Base-by-base conservation (phyloP, 257 asterid genomes). In the Cruciata laevipes region DNA sequence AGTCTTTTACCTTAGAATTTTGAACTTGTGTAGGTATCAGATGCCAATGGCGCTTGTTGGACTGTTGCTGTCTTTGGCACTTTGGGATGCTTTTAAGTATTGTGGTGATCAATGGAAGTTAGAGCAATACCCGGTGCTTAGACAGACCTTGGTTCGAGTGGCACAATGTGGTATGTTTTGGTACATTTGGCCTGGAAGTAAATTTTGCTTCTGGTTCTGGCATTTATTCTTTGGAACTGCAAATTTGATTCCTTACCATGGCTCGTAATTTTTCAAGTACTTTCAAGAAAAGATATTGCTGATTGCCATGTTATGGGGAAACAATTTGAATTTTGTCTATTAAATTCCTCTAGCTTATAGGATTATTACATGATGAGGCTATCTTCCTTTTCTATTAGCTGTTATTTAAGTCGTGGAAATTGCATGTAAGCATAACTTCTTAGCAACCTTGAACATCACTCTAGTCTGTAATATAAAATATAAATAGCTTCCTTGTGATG, bases 41-140 rank as follows among this genome's bases (percentile, higher is more conserved):
- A 76, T 87, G 82, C 99, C 96, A 7, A 1, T 85, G 42, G 94
- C 97, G 18, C 94, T 93, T 62, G 71, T 82, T 57, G 99, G 99
- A 60, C 74, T 90, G 73, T 49, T 93, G 31, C 77, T 82, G 59
- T 81, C 95, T 74, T 79, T 93, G 77, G 96, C 87, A 4, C 81
- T 93, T 52, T 93, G 99, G 99, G 99, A 93, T 60, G 83, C 65
- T 35, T 84, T 90, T 27, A 85, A 74, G 63, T 77, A 78, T 72
- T 79, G 84, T 56, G 82, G 85, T 65, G 89, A 85, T 60, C 81
- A 71, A 5, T 90, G 90, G 89, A 85, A 85, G 16, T 73, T 88
- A 77, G 89, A 85, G 37, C 77, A 71, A 35, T 75, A 71, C 70
- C 97, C 95, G 20, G 40, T 77, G 2, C 10, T 83, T 6, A 76